Evolutionary conservation across 345 rosid species (phyloP), one percentile per base, ranked within the genome.

Genomic region (Atalantia buxifolia): DNA sequence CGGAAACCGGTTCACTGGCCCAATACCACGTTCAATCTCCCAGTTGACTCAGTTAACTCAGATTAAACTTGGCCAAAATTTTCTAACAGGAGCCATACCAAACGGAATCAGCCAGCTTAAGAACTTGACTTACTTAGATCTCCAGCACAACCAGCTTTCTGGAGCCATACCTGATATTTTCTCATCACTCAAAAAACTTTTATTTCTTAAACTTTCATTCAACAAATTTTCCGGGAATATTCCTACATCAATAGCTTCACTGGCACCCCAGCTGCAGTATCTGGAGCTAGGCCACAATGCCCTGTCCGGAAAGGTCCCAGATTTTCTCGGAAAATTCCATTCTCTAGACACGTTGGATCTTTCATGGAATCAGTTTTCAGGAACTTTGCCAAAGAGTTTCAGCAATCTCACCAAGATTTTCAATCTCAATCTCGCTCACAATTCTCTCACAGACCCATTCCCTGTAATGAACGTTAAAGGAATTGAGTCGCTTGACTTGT

Each of bases 381-480:
- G 94, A 21, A 73, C 78, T 0, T 84, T 94, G 7, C 97, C 97
- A 1, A 87, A 84, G 69, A 90, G 71, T 74, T 88, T 94, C 66
- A 82, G 81, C 12, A 92, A 92, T 72, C 86, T 94, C 2, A 92
- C 94, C n/a, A 94, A 92, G 74, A 90, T 92, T 4, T 92, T 92
- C 88, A 92, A 89, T 69, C 91, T 94, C 50, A 86, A 92, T 69
- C 94, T 94, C 61, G 85, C 97, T 5, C 88, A 80, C 62, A 94
- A 92, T 81, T 80, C 79, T 40, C 82, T 92, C 53, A 77, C 62
- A 1, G 97, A 88, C 82, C 97, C 94, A 8, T 94, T 94, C 77
- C 98, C 98, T n/a, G 66, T 4, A 0, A 67, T 94, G 90, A 69
- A 81, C 75, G 94, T 94, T 2, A 92, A 84, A 86, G 94, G 97